phyloP scores from a whole-genome alignment of 129 eudicot species.

The Artemisia argyi region DNA sequence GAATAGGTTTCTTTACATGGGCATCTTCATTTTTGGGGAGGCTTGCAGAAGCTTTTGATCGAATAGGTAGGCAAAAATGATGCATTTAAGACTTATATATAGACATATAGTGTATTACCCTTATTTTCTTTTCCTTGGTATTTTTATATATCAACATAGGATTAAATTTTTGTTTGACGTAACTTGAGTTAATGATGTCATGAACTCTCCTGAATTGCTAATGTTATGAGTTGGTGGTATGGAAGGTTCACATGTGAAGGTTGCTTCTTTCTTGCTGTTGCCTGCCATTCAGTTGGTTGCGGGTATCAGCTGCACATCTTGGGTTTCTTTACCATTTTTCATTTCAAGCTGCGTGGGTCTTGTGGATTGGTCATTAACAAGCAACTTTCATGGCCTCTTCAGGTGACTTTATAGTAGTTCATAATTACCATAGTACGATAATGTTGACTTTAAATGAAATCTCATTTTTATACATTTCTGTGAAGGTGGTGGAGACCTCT shows the following conservation, averaged over 20 bases:
- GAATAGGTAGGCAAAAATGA: slow-evolving; percentile 57
- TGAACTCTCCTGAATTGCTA: slow-evolving; percentile 20
- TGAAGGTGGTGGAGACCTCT: slow-evolving; percentile 97
- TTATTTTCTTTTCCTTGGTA: not conserved
- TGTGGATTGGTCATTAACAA: slow-evolving; percentile 92
- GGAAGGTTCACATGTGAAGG: slow-evolving; percentile 80
- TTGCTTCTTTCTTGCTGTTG: slow-evolving; percentile 75
- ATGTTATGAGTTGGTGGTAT: slow-evolving; percentile 25
- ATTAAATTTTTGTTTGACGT: not conserved
- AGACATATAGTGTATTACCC: not conserved
- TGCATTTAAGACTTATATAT: not conserved
- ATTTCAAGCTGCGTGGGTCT: slow-evolving; percentile 95
- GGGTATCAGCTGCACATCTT: slow-evolving; percentile 94
- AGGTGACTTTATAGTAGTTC: slow-evolving; percentile 47
- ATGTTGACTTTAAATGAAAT: slow-evolving; percentile 26
- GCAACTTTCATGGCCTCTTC: slow-evolving; percentile 96
- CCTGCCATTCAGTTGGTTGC: slow-evolving; percentile 84
- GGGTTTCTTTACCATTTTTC: slow-evolving; percentile 97
- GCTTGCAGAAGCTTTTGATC: slow-evolving; percentile 50
- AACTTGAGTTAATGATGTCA: slow-evolving; percentile 1
- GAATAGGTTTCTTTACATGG: slow-evolving; percentile 44
- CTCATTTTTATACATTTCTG: slow-evolving; percentile 29
- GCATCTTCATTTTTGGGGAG: slow-evolving; percentile 56
- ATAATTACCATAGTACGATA: not conserved
- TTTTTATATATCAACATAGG: not conserved